Evolutionary conservation across 1,284 basidiomycete species (phyloP).

Genomic region (Exobasidium rhododendri): DNA sequence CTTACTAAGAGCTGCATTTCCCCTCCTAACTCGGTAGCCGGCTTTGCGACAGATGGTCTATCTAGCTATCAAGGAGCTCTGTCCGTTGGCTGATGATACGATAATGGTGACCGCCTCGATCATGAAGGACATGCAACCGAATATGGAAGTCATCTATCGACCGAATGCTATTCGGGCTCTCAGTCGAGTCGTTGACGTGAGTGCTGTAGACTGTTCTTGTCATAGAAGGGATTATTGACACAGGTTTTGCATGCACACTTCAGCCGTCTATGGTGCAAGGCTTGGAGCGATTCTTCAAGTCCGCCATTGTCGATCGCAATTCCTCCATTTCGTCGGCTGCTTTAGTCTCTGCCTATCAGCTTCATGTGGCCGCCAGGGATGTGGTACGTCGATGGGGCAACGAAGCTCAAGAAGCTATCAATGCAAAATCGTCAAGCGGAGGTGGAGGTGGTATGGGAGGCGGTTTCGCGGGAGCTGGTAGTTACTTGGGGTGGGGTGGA

Average conservation of each 20-base stretch:
- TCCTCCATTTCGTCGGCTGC: conserved; percentile 93
- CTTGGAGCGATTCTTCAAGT: conserved; percentile 98
- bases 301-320: conserved; percentile 96
- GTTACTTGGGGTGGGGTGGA: conserved; percentile 45
- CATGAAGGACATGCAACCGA: conserved; percentile 99
- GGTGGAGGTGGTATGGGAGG: conserved; percentile 21
- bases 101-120: conserved; percentile 99
- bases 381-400: conserved; percentile 89
- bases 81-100: conserved; percentile 88
- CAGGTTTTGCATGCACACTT: conserved; percentile 8
- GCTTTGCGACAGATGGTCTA: conserved; percentile 97
- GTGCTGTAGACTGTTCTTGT: conserved; percentile 58
- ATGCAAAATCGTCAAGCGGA: conserved; percentile 51
- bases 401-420: conserved; percentile 94
- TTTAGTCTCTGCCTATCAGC: conserved; percentile 93
- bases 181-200: conserved; percentile 83
- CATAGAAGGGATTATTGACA: conserved; percentile 5
- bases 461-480: conserved; percentile 51
- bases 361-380: conserved; percentile 87
- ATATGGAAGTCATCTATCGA: conserved; percentile 96
- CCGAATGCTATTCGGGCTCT: conserved; percentile 96
- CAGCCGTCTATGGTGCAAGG: conserved; percentile 90
- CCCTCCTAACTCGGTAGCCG: conserved; percentile 61
- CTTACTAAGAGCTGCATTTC: too few relatives aligned
- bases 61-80: conserved; percentile 96